Evolutionary conservation across 768 basidiomycete species (phyloP), one percentile per base, ranked within the genome.

Genomic region (Psilocybe cyanescens): DNA sequence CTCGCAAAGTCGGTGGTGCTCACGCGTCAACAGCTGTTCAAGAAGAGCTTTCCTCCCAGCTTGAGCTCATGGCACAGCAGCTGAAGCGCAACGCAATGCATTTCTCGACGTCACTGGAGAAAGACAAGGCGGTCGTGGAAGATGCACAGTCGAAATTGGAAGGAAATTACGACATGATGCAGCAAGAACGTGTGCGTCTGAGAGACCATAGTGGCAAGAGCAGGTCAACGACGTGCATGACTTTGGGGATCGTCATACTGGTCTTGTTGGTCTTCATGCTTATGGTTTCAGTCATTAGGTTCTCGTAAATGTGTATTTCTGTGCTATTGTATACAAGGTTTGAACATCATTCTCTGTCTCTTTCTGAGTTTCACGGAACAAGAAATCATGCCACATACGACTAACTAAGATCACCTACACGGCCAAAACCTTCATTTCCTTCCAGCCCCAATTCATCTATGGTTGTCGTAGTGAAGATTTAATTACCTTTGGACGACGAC

Each of bases 1-100:
- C 63, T 24, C 65, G 62, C 48, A 61, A 56, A 47, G 56, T 57
- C 9, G 62, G 63, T 8, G 62, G 70, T 2, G 62, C 67, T 8
- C 62, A 69, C 19, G 63, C 75, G 2, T 68, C 77, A 3, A 77
- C 72, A 2, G 71, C 72, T 5, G 75, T 90, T 2, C 94, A 96
- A 28, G 84, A 92, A 54, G 85, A 91, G 24, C 84, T 96, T 50
- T 83, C 91, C 0, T 78, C 79, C 8, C 89, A 93, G 68, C 84
- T 96, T 28, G 88, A 87, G 0, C 74, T 86, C 58, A 98, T 99
- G 96, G 94, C 94, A 0, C 79, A 86, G 8, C 94, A 95, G 70
- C 86, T 99, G 53, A 92, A 91, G 67, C 81, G 85, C 24, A 97
- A 97, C 65, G 89, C 94, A 0, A 71, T 89, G 0, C 86, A 94